Base-by-base conservation (phyloP, 1,139 yeast genomes). In the Saccharomyces hybrid region DNA sequence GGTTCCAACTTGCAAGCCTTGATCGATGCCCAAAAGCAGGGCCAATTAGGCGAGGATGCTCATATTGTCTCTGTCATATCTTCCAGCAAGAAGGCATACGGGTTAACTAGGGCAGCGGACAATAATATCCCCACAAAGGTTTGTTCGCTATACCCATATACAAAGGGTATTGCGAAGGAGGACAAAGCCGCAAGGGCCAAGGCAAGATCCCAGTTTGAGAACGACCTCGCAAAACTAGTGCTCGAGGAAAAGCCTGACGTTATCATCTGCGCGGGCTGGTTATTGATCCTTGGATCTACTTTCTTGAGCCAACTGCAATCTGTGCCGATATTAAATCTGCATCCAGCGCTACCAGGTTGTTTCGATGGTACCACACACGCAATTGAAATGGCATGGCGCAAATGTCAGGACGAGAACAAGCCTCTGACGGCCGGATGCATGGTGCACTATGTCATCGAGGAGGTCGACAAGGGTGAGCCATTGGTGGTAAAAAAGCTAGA, bases 261-360 rank as follows among this genome's bases (percentile, higher is more conserved):
- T 60, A 83, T 93, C 50, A 97, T 93, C 6, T 93, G 99, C 73
- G 99, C 99, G 7, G 99, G 99, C 2, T 93, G 99, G 98, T 86
- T 93, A 93, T 79, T 93, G 55, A 93, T 93, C 57, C 77, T 93
- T 60, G 86, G 97, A 1, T 84, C 90, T 2, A 76, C 81, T 16
- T 89, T 88, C 58, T 75, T 93, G 59, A 74, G 76, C 50, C 91
- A 93, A 2, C 73, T 91, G 49, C 81, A 79, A 3, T 76, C 79
- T 0, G 79, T 90, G 32, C 86, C 90, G 30, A 90, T 93, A 59
- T 90, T 93, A 65, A 93, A 93, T 67, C 75, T 93, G 57, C 99
- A 93, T 69, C 99, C 99, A 2, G 98, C 99, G 0, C 79, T 93
- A 56, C 99, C 99, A 1, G 97, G 97, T 26, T 91, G 91, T 2